Evolutionary conservation across 768 basidiomycete genomes (phyloP).

Genomic region (Cystofilobasidium bisporidii): DNA sequence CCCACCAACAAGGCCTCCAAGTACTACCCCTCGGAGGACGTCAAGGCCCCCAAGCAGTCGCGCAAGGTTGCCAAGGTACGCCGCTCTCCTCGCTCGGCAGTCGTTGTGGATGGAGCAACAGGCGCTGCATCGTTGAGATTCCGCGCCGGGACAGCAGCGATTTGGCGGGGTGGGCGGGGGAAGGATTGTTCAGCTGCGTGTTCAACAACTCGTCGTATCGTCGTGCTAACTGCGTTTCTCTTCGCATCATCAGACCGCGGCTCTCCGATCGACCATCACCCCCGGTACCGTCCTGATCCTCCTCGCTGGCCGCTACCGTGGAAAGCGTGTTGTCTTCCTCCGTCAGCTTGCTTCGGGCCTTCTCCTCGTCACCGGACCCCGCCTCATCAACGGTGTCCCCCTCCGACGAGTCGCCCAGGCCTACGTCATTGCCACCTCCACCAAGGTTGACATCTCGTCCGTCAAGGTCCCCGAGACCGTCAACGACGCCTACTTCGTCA

Average conservation of each 20-base stretch:
- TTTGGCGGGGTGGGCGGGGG: too few species aligned
- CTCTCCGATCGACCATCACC: slow-evolving; percentile 74
- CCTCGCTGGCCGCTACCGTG: slow-evolving; percentile 93
- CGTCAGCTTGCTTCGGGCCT: slow-evolving; percentile 83
- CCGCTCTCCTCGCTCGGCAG: too few species aligned
- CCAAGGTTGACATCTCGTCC: slow-evolving; percentile 69
- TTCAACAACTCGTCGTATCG: too few species aligned
- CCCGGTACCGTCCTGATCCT: slow-evolving; percentile 92
- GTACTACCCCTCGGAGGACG: slow-evolving; percentile 93
- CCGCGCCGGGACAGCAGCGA: too few species aligned
- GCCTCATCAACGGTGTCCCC: slow-evolving; percentile 80
- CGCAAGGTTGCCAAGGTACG: slow-evolving; percentile 64
- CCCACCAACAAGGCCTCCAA: slow-evolving; percentile 76
- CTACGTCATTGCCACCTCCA: slow-evolving; percentile 96
- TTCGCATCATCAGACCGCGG: slow-evolving; percentile 13
- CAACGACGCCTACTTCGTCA: slow-evolving; percentile 89
- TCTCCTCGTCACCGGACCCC: slow-evolving; percentile 86
- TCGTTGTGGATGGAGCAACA: too few species aligned
- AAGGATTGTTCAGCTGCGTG: too few species aligned
- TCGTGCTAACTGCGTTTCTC: too few species aligned
- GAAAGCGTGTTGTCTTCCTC: slow-evolving; percentile 96
- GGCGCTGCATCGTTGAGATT: too few species aligned
- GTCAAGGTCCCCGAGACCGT: slow-evolving; percentile 75
- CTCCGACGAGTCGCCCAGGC: slow-evolving; percentile 96
- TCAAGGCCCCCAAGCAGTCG: slow-evolving; percentile 78